A percentile compares a stretch with the other conserved stretches of the same genome.
Conservation (phyloP, 345 rosid genomes). For the Arabidopsis suecica region DNA sequence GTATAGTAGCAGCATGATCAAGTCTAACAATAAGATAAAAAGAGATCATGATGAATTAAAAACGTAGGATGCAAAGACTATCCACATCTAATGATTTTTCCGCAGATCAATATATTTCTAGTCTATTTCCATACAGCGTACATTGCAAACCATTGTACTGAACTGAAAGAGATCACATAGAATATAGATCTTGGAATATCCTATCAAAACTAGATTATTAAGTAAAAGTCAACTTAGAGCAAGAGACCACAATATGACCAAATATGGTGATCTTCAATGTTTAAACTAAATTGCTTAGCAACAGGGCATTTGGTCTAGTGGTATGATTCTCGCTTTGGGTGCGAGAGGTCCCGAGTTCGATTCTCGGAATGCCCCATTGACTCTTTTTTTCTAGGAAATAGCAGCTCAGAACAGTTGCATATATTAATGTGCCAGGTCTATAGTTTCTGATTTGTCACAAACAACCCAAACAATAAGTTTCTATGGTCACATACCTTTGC, state of each 20-base stretch:
- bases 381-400: constrained; percentile 16
- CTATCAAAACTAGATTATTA: neutral
- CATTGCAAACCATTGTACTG: neutral
- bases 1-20: neutral
- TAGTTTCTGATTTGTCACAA: no score
- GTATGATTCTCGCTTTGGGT: constrained; percentile 90
- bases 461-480: no score
- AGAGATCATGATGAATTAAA: neutral
- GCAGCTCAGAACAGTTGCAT: no score
- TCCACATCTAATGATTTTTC: neutral
- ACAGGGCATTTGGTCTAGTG: constrained; percentile 80
- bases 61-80: neutral
- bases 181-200: neutral
- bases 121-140: neutral
- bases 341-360: constrained; percentile 79
- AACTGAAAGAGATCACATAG: neutral
- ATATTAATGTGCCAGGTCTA: no score
- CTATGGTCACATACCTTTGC: neutral
- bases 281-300: neutral
- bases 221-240: neutral
- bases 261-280: neutral
- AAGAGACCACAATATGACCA: neutral
- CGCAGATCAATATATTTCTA: neutral
- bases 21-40: neutral
- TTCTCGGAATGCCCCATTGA: constrained; percentile 70